These are phyloP conservation scores for Trichoderma sp. DNA, from an alignment of 2,329 filamentous ascomycete genomes.

Conservation along the genomic window DNA sequence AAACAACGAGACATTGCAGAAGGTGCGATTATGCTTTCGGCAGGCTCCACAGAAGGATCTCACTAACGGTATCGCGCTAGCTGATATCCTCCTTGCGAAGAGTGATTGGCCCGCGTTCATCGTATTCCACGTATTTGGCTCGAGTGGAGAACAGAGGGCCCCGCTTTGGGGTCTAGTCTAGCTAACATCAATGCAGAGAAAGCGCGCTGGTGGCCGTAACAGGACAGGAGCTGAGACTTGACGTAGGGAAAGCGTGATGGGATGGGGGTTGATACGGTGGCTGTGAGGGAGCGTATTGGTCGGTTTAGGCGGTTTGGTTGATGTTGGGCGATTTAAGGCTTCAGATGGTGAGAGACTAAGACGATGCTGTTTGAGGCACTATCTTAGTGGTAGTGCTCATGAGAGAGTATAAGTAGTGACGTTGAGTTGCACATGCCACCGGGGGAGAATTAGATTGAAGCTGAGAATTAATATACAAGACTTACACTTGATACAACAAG, in stretches of 20 bases:
- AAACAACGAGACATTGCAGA: neutral
- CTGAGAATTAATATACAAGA: neutral
- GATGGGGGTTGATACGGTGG: neutral
- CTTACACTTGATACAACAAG: neutral
- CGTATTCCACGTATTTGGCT: conserved; percentile 29
- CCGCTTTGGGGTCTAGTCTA: neutral
- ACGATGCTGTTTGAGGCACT: neutral
- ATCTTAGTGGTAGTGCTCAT: neutral
- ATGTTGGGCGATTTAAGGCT: neutral
- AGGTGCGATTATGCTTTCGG: conserved; percentile 1
- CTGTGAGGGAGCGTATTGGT: conserved; percentile 5
- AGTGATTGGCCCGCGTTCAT: conserved; percentile 33
- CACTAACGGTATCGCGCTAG: neutral
- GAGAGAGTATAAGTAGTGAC: neutral
- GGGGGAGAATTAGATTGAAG: neutral
- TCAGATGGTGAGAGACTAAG: neutral
- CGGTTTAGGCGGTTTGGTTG: neutral
- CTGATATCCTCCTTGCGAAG: neutral
- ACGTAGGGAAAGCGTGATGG: neutral
- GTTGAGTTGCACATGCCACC: neutral
- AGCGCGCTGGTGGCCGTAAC: neutral
- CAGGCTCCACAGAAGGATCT: neutral
- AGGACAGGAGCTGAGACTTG: neutral
- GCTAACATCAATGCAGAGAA: neutral
- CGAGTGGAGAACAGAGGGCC: neutral